Evolutionary conservation across 1,139 yeast species (phyloP), one percentile per base, ranked within the genome.

Genomic region (Geotrichum histeridarum): DNA sequence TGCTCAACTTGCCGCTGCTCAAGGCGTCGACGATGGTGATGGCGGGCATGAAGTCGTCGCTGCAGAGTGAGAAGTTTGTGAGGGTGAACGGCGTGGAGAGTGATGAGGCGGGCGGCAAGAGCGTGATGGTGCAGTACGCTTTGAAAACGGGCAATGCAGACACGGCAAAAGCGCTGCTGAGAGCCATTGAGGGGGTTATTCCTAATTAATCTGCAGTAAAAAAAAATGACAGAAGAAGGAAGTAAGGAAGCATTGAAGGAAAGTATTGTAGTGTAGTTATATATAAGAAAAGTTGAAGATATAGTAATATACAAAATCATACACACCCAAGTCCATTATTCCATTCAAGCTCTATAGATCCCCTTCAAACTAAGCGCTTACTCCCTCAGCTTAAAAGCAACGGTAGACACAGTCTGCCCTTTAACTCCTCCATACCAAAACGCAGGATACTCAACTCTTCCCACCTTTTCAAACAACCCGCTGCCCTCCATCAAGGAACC

Each of bases 391-490:
- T 41, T 53, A 42, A 91, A 93, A 22, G 94, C 96, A 49, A 91
- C 78, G 53, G 91, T 85, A 67, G 96, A 88, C 45, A 93, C 86
- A 1, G 97, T 83, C 43, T 88, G 81, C 1, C 99, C 99, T 62
- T 83, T 78, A 8, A 77, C 80, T 6, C 99, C 98, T 2, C 96
- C 97, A 70, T 90, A 93, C 67, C 84, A 81, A 66, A 89, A 89
- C 7, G 81, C 77, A 4, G 96, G 97, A 67, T 90, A 93, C 27
- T 78, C 70, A 48, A 91, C 80, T 42, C 74, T 75, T 59, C 80
- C 80, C 85, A 86, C 85, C 5, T 78, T 78, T 60, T 71, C 67
- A 56, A 86, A 69, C 1, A 68, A 66, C n/a, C 69, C 69, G 35
- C 72, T 68, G 18, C 72, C 70, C 1, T 79, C 71, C 42, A 90